Base-by-base conservation (phyloP, 2,329 filamentous ascomycete species). In the Dactylonectria macrodidyma region DNA sequence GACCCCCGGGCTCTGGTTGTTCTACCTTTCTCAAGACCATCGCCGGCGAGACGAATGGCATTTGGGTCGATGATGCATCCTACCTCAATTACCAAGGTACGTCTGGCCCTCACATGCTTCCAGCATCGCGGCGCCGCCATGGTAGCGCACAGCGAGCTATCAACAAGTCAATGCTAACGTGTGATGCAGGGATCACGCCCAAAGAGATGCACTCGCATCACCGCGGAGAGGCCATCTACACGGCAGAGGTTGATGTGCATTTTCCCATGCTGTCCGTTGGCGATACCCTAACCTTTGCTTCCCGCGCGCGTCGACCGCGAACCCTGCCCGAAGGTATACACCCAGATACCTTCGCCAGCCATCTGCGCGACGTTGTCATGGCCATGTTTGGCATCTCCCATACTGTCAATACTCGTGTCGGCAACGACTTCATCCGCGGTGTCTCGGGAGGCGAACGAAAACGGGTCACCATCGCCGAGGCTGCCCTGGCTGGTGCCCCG, bases 1-100 rank as follows among this genome's bases (percentile, higher is more conserved):
- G 26, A 30, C 26, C 26, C 26, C 26, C 26, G 4, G 26, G 26
- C 26, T 85, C 86, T 9, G 92, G 92, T 51, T 97, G 94, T 78
- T 93, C 92, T 14, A 96, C 93, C 1, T 90, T 95, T 72, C 84
- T 96, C 61, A 95, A 95, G 82, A 92, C 93, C 0, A 88, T 96
- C 69, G 88, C 93, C 2, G 93, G 93, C 62, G 93, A 95, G 81
- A 93, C 91, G 1, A 91, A 93, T 71, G 93, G 93, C 41, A 90
- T 95, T 67, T 89, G 87, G 72, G 84, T 95, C 10, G 91, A 93
- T 57, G 81, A 91, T 6, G 82, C 85, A 33, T 90, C 92, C 0
- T 88, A 92, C 68, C 88, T 96, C 75, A 95, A 95, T 81, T 96
- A 95, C 78, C 91, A 95, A 78, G 91, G 89, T 84, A 78, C 65